Percentiles rank a stretch among this genome's conserved stretches.
These are phyloP conservation scores for Hypoxylon crocopeplum DNA, from an alignment of 495 filamentous ascomycete species.

Conservation along the genomic window DNA sequence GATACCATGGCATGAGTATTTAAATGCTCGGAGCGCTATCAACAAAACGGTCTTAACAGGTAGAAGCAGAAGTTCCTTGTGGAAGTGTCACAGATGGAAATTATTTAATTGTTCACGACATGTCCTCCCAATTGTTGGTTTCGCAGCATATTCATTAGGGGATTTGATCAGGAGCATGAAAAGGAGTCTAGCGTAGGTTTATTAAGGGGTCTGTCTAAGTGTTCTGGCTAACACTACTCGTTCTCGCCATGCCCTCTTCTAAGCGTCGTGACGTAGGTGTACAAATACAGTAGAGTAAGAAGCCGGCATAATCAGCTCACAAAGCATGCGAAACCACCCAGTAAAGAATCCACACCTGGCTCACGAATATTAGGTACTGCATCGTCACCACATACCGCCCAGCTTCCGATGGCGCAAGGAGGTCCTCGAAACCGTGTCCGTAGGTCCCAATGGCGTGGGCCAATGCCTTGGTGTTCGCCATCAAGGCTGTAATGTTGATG, in stretches of 20 bases:
- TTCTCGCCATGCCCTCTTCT: neutral
- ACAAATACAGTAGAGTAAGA: neutral
- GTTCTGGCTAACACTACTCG: conserved; percentile 25
- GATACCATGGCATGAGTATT: too few species aligned
- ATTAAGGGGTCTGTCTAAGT: conserved; percentile 7
- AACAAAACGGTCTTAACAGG: too few species aligned
- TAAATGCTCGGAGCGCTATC: too few species aligned
- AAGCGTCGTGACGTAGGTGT: neutral
- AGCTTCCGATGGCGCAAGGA: neutral
- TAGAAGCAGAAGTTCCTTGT: too few species aligned
- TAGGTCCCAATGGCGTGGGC: conserved; percentile 26
- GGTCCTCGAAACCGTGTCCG: conserved; percentile 9
- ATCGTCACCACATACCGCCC: neutral
- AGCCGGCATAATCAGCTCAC: neutral
- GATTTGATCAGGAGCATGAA: neutral
- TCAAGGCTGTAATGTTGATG: conserved; percentile 21
- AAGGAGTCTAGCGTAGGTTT: conserved; percentile 7
- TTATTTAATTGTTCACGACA: too few species aligned
- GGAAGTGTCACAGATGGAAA: too few species aligned
- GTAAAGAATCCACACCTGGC: neutral
- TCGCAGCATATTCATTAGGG: too few species aligned
- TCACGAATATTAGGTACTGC: neutral
- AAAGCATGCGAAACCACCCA: neutral
- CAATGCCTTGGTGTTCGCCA: conserved; percentile 31
- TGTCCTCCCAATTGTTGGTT: too few species aligned